Percentiles rank a stretch among this genome's conserved stretches.
Evolutionary conservation across 441 rosid species (phyloP).

Genomic region (Eutrema salsugineum): DNA sequence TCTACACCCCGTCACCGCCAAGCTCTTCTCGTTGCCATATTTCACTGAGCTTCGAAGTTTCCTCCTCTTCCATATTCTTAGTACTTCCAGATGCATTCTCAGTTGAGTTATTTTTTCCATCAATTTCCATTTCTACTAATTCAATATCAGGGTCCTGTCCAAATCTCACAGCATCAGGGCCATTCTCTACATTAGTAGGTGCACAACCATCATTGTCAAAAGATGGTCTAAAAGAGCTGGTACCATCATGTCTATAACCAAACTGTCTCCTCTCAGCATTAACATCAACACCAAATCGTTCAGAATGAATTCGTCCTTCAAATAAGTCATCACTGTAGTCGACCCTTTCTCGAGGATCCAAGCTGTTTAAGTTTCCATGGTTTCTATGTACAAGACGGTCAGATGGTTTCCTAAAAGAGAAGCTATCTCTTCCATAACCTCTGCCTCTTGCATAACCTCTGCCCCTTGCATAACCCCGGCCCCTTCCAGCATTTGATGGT

Average conservation of each 20-base stretch:
- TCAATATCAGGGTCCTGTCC: conserved; percentile 44
- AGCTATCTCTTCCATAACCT: conserved; percentile 42
- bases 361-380: conserved; percentile 47
- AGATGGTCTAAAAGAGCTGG: conserved; percentile 59
- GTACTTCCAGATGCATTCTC: conserved; percentile 59
- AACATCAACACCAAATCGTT: conserved; percentile 60
- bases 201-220: conserved; percentile 44
- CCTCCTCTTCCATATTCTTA: conserved; percentile 56
- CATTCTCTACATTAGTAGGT: conserved; percentile 47
- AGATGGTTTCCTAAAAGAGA: conserved; percentile 58
- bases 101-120: conserved; percentile 49
- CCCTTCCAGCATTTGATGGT: conserved; percentile 56
- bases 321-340: conserved; percentile 51
- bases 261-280: conserved; percentile 65
- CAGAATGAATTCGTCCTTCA: conserved; percentile 55
- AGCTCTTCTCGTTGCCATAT: conserved; percentile 48
- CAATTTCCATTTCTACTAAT: conserved; percentile 56
- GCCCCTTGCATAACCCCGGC: conserved; percentile 53
- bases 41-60: conserved; percentile 50
- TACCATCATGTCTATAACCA: conserved; percentile 62
- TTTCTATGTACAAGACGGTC: conserved; percentile 54
- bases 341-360: conserved; percentile 60
- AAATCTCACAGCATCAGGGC: conserved; percentile 51
- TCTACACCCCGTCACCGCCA: conserved; percentile 48
- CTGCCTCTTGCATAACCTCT: conserved; percentile 44